Evolutionary conservation across 192 early-diverging fungal genomes (phyloP).

Genomic region (Dispira parvispora): DNA sequence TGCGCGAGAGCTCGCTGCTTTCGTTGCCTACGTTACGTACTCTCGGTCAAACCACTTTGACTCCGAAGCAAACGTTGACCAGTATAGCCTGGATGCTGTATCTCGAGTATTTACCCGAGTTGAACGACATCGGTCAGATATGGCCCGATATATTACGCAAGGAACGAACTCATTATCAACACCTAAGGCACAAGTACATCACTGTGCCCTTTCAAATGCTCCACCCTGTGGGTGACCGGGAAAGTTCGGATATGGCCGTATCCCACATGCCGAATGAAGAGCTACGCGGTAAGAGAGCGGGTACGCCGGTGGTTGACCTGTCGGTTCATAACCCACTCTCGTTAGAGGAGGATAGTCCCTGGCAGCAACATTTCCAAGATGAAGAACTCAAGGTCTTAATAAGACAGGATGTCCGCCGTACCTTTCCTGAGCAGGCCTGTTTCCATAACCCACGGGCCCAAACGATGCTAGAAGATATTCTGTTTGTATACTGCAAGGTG

Average conservation of each 20-base stretch:
- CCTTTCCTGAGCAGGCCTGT: slow-evolving; percentile 78
- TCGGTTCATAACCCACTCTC: slow-evolving; percentile 74
- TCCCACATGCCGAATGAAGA: too few relatives aligned
- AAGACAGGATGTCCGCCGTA: slow-evolving; percentile 78
- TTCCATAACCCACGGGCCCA: slow-evolving; percentile 53
- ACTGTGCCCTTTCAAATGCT: slow-evolving; percentile 27
- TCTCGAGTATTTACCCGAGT: slow-evolving; percentile 25
- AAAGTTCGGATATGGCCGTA: neutral
- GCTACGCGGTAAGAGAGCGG: slow-evolving; percentile 19
- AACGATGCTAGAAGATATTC: slow-evolving; percentile 50
- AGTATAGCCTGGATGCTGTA: slow-evolving; percentile 12
- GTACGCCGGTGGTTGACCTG: slow-evolving; percentile 36
- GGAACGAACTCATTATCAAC: slow-evolving; percentile 48
- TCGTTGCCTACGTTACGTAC: slow-evolving; percentile 4
- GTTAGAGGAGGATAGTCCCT: slow-evolving; percentile 76
- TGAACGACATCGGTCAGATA: slow-evolving; percentile 11
- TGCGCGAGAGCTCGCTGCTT: neutral
- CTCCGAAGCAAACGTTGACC: neutral
- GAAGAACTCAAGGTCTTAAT: slow-evolving; percentile 70
- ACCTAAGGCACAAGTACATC: slow-evolving; percentile 49
- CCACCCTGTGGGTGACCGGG: neutral
- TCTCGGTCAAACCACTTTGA: neutral
- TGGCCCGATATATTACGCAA: slow-evolving; percentile 40
- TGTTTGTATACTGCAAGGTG: slow-evolving; percentile 86
- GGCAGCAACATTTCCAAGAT: slow-evolving; percentile 85